phyloP scores from a whole-genome alignment of 2,329 filamentous ascomycete species.

The Pseudogymnoascus sp. region DNA sequence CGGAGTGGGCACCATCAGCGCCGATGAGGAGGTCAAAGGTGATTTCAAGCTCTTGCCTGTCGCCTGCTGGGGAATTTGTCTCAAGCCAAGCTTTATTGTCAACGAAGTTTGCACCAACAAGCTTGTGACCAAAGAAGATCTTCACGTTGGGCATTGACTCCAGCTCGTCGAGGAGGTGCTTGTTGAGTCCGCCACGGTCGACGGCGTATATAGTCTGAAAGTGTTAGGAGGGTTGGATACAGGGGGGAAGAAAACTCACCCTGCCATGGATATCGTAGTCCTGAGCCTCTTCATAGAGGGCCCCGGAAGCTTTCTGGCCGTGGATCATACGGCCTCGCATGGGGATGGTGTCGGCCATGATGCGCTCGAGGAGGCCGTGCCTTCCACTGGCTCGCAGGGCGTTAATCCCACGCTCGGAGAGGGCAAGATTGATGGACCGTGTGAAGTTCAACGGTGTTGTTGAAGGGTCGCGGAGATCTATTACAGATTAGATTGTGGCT shows the following conservation, averaged over 20 bases:
- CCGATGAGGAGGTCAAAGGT: slow-evolving; percentile 90
- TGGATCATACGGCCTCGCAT: slow-evolving; percentile 98
- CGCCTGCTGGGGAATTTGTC: slow-evolving; percentile 28
- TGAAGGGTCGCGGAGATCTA: slow-evolving; percentile 77
- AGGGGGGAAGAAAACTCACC: slow-evolving; percentile 40
- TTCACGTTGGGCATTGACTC: slow-evolving; percentile 82
- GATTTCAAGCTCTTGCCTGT: slow-evolving; percentile 62
- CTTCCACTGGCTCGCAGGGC: slow-evolving; percentile 67
- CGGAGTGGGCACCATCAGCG: slow-evolving; percentile 89
- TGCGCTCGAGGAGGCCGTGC: slow-evolving; percentile 59
- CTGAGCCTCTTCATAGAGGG: slow-evolving; percentile 70
- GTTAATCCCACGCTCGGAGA: slow-evolving; percentile 90
- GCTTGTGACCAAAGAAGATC: slow-evolving; percentile 86
- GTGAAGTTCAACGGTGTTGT: slow-evolving; percentile 90
- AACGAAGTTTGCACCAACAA: slow-evolving; percentile 81
- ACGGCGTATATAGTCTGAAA: slow-evolving; percentile 71
- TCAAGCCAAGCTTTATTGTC: slow-evolving; percentile 83
- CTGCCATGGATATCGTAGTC: slow-evolving; percentile 83
- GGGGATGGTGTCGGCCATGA: slow-evolving; percentile 73
- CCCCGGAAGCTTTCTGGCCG: slow-evolving; percentile 53
- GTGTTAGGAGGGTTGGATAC: not conserved
- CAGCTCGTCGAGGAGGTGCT: slow-evolving; percentile 72
- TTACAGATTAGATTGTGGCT: not conserved
- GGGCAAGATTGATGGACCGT: slow-evolving; percentile 94
- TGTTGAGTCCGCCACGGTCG: slow-evolving; percentile 77